These are phyloP conservation scores for Scheffersomyces insectosa DNA, from an alignment of 1,139 yeast species.

Conservation along the genomic window DNA sequence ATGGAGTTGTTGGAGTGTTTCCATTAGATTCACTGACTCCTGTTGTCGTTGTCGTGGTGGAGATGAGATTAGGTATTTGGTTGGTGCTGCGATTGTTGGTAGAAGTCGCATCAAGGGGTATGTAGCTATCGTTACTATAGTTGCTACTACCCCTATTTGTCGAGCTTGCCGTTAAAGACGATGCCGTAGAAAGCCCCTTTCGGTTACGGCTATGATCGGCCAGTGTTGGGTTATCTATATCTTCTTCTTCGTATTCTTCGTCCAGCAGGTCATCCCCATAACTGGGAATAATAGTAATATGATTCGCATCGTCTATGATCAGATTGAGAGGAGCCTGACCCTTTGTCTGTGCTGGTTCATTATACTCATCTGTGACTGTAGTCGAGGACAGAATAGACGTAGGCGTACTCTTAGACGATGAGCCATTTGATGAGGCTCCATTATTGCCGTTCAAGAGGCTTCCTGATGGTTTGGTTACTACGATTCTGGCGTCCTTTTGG, in stretches of 20 bases:
- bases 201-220: no score
- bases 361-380: background rate
- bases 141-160: no score
- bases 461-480: no score
- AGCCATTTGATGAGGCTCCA: background rate
- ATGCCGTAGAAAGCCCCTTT: no score
- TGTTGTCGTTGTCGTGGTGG: constrained; percentile 3
- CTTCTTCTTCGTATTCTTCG: background rate
- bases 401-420: background rate
- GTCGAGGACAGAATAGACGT: background rate
- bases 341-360: background rate
- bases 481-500: no score
- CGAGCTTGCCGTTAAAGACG: no score
- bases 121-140: no score
- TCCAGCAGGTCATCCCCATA: constrained; percentile 1
- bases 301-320: constrained; percentile 13
- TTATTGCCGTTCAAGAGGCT: background rate
- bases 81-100: no score
- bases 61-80: background rate
- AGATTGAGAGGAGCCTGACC: constrained; percentile 6
- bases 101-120: no score
- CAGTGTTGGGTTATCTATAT: background rate
- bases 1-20: background rate
- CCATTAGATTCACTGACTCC: background rate
- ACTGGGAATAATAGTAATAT: constrained; percentile 14